Base-by-base conservation (phyloP, 1,284 basidiomycete genomes). In the Phlebopus sp. region DNA sequence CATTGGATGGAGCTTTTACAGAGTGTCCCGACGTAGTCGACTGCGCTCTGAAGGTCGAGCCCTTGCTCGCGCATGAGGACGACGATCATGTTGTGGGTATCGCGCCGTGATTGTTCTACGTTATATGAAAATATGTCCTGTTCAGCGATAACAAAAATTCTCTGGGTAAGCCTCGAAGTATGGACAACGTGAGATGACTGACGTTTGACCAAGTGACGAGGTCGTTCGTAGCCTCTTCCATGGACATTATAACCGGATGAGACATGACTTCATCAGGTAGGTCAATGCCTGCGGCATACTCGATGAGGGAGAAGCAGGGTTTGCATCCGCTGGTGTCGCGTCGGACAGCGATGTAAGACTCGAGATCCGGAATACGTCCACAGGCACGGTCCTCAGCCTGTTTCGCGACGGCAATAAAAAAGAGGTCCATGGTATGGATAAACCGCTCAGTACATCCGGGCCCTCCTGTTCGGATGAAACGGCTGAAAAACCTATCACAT, bases 111-210 rank as follows among this genome's bases (percentile, higher is more conserved):
- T 62, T 82, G 81, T 55, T 82, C 81, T 43, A 77, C 75, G 46
- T 82, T 81, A 61, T 79, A 82, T 0, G 81, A 82, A 55, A 77
- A 81, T 25, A 82, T 76, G 51, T 82, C 80, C 80, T 82, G 41
- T 2, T 37, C 35, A 31, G 30, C 42, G 10, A 29, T 5, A 29
- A 29, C 4, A 29, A 29, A 29, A 29, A 29, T 4, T 29, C 27
- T 11, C 41, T n/a, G n/a, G 17, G 43, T 50, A 23, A 65, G 39
- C 18, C 4, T 31, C 37, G 19, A 42, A 21, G 32, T 11, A 21
- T n/a, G 6, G 36, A 39, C 31, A 8, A 9, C 5, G n/a, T 42
- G 42, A n/a, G 21, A 18, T 25, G 35, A 42, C 70, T 57, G 59
- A 82, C 81, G 58, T 82, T 82, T 23, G 77, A 79, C 77, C 80